These are phyloP conservation scores for Ochetophila trinervis DNA, from an alignment of 306 rosid species.

Conservation along the genomic window DNA sequence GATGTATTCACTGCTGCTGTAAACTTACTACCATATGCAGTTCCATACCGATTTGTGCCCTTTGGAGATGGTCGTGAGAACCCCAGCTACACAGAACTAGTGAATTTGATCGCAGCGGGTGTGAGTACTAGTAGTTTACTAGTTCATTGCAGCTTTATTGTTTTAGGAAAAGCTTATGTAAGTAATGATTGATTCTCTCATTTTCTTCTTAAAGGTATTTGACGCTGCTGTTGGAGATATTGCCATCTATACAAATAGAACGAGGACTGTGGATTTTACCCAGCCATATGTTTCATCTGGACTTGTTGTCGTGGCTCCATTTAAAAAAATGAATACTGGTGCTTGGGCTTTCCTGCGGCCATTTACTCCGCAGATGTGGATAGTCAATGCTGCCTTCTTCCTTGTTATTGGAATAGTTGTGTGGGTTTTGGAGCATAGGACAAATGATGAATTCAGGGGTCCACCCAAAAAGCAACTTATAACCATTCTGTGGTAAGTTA, in stretches of 20 bases:
- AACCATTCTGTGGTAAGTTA: conserved; percentile 89
- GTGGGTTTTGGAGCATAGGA: conserved; percentile 90
- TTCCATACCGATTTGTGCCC: conserved; percentile 63
- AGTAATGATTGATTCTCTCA: conserved; percentile 22
- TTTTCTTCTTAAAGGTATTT: conserved; percentile 39
- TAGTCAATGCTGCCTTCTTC: conserved; percentile 65
- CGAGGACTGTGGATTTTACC: conserved; percentile 81
- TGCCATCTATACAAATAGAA: conserved; percentile 81
- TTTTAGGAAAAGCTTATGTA: neutral
- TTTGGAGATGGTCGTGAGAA: conserved; percentile 72
- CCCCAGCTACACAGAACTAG: conserved; percentile 76
- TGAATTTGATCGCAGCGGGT: conserved; percentile 52
- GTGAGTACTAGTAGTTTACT: conserved; percentile 43
- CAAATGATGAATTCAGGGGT: conserved; percentile 92
- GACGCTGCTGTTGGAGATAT: conserved; percentile 92
- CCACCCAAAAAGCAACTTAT: conserved; percentile 71
- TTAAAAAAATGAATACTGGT: conserved; percentile 64
- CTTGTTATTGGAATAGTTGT: conserved; percentile 75
- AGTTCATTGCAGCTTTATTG: conserved; percentile 15
- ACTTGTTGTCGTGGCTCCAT: conserved; percentile 84
- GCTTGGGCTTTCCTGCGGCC: conserved; percentile 95
- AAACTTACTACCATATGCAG: conserved; percentile 77
- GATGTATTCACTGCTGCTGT: conserved; percentile 85
- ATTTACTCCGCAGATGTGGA: conserved; percentile 78
- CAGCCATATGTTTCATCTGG: conserved; percentile 93